phyloP scores from a whole-genome alignment of 192 early-diverging fungal species.

The Pecoramyces ruminantium region DNA sequence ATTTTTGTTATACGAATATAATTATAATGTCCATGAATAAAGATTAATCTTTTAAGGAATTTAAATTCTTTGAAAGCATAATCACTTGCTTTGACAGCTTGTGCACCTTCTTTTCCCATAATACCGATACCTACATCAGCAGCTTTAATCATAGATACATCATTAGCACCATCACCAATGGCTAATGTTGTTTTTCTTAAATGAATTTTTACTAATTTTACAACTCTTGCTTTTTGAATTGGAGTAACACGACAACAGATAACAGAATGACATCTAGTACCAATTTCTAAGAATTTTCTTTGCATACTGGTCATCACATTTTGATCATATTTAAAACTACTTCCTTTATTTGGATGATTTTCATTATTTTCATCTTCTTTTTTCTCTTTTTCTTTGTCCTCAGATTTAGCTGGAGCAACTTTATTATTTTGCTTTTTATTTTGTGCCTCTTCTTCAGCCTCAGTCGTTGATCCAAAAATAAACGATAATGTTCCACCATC shows the following conservation, averaged over 20 bases:
- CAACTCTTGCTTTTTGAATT: constrained; percentile 90
- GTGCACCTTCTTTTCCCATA: constrained; percentile 34
- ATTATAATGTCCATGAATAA: constrained; percentile 32
- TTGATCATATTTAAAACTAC: constrained; percentile 41
- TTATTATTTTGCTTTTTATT: constrained; percentile 27
- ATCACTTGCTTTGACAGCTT: constrained; percentile 34
- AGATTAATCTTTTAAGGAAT: constrained; percentile 22
- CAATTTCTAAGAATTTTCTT: constrained; percentile 13
- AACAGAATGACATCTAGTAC: constrained; percentile 22
- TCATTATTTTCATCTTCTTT: constrained; percentile 2
- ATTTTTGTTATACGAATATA: constrained; percentile 11
- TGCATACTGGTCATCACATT: constrained; percentile 30
- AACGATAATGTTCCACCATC: background rate
- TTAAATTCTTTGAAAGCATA: constrained; percentile 36
- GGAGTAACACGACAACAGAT: constrained; percentile 60
- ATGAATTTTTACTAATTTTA: constrained; percentile 67
- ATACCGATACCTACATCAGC: constrained; percentile 21
- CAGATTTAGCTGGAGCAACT: constrained; percentile 21
- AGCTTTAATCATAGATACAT: constrained; percentile 15
- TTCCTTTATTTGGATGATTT: constrained; percentile 34
- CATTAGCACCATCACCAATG: constrained; percentile 45
- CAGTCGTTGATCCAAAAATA: constrained; percentile 1
- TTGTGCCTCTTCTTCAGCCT: constrained; percentile 26
- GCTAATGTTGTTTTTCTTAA: constrained; percentile 18
- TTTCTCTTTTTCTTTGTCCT: constrained; percentile 16